Percentiles rank a stretch among this genome's conserved stretches.
phyloP scores from a whole-genome alignment of 768 basidiomycete species.

The Lactarius sanguifluus region DNA sequence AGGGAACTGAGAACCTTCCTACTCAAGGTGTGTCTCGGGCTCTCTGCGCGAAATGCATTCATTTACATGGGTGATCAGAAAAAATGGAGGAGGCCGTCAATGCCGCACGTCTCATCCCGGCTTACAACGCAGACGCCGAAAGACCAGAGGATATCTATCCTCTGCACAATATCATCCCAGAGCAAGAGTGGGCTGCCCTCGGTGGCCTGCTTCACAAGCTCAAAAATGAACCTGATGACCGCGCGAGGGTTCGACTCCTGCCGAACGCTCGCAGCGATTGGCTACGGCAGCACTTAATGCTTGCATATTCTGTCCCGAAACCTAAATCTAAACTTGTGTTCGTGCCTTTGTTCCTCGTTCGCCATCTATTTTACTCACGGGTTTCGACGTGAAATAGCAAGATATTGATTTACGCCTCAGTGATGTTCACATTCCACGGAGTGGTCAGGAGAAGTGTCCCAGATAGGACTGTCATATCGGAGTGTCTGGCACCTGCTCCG shows the following conservation, averaged over 20 bases:
- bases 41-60: not conserved
- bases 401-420: slow-evolving; percentile 75
- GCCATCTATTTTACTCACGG: not conserved
- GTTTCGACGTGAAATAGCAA: slow-evolving; percentile 48
- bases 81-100: slow-evolving; percentile 65
- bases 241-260: slow-evolving; percentile 55
- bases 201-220: slow-evolving; percentile 48
- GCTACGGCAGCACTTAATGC: slow-evolving; percentile 64
- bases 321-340: slow-evolving; percentile 64
- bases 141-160: slow-evolving; percentile 74
- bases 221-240: slow-evolving; percentile 47
- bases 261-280: slow-evolving; percentile 65
- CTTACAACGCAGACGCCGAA: slow-evolving; percentile 62
- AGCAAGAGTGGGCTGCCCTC: slow-evolving; percentile 76
- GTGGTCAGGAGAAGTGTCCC: slow-evolving; percentile 39
- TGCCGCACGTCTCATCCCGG: slow-evolving; percentile 71
- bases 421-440: slow-evolving; percentile 72
- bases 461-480: slow-evolving; percentile 53
- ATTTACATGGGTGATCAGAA: slow-evolving; percentile 43
- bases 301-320: slow-evolving; percentile 42
- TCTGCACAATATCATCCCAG: slow-evolving; percentile 73
- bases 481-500: slow-evolving; percentile 60
- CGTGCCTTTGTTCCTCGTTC: slow-evolving; percentile 33
- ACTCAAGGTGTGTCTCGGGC: slow-evolving; percentile 54
- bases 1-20: slow-evolving; percentile 65